Evolutionary conservation across 202 grass and related monocot genomes (phyloP).

Genomic region (Saccharum hybrid): DNA sequence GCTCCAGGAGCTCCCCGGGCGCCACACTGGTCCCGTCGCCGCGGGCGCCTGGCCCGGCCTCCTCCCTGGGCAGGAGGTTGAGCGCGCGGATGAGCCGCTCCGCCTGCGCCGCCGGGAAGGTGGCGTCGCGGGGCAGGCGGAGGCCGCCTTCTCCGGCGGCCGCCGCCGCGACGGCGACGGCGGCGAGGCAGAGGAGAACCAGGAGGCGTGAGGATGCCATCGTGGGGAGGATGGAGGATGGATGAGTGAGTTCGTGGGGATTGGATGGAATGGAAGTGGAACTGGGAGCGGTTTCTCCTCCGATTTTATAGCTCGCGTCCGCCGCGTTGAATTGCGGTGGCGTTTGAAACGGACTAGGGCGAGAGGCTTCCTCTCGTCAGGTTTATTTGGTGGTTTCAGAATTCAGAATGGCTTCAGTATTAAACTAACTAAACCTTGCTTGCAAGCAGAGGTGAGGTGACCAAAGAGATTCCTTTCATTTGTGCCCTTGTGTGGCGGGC

Average conservation of each 20-base stretch:
- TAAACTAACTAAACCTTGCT: conserved; percentile 19
- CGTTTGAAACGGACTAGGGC: conserved; percentile 44
- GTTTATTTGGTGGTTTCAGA: background rate
- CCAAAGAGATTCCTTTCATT: conserved; percentile 14
- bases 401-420: background rate
- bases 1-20: conserved; percentile 68
- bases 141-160: conserved; percentile 7
- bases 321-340: background rate
- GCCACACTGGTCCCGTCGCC: conserved; percentile 21
- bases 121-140: conserved; percentile 52
- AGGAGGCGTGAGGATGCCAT: conserved; percentile 37
- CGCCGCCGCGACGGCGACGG: background rate
- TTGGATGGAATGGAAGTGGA: background rate
- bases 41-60: background rate
- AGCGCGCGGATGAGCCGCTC: conserved; percentile 77
- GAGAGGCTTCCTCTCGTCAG: background rate
- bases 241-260: background rate
- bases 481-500: background rate
- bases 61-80: conserved; percentile 70
- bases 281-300: conserved; percentile 3
- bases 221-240: background rate
- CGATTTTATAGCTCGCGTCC: conserved; percentile 44
- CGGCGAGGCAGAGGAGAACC: conserved; percentile 28
- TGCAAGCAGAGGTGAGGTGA: conserved; percentile 44
- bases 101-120: conserved; percentile 67